Conservation (phyloP, 2,329 filamentous ascomycete species). For the Nemania serpens region DNA sequence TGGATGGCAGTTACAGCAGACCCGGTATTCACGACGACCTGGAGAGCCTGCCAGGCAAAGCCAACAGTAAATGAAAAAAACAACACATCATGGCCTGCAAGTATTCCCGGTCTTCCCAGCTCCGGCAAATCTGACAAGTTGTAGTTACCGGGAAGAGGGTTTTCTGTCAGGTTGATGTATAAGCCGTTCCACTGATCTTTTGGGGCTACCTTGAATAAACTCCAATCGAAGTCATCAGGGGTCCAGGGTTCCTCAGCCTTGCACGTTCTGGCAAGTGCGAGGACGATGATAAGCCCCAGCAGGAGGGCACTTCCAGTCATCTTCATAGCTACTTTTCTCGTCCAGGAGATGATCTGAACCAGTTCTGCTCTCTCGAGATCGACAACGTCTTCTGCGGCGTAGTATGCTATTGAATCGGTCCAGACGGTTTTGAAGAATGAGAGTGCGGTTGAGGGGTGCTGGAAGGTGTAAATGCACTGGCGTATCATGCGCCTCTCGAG, state of each 20-base stretch:
- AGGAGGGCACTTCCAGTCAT: neutral
- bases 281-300: neutral
- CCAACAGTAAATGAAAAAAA: neutral
- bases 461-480: neutral
- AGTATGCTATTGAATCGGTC: neutral
- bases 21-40: neutral
- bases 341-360: neutral
- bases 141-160: neutral
- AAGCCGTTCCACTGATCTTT: neutral
- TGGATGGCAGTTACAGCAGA: neutral
- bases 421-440: neutral
- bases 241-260: neutral
- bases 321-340: neutral
- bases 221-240: neutral
- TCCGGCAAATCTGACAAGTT: neutral
- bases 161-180: neutral
- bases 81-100: neutral
- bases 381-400: neutral
- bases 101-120: neutral
- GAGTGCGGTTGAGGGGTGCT: neutral
- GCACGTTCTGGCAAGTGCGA: neutral
- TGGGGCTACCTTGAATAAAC: neutral
- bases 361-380: neutral
- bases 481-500: neutral
- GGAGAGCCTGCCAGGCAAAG: neutral